Base-by-base conservation (phyloP, 2,329 filamentous ascomycete species). In the Epichloe glyceriae region DNA sequence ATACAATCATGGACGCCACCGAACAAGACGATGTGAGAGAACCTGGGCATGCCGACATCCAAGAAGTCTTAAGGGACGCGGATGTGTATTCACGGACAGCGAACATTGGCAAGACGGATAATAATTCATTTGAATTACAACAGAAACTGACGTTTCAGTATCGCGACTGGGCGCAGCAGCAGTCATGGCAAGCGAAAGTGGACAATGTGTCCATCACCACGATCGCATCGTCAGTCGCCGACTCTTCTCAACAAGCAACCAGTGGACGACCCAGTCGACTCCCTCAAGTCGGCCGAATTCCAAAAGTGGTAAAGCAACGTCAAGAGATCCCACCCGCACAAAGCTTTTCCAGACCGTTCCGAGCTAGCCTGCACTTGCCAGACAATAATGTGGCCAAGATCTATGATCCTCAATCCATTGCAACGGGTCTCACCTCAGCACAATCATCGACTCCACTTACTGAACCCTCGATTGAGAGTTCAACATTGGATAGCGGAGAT, bases 311-410 rank as follows among this genome's bases (percentile, higher is more conserved):
- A 33, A 87, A 80, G 44, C 81, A 77, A 45, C 77, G 82, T 49
- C 73, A 81, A 37, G 78, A 85, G 54, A 79, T 79, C 46, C 78
- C 80, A 1, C 83, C 86, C 0, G 79, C 85, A 1, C 83, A 82
- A 62, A 95, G 88, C 34, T 95, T 95, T 64, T 95, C 90, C 3
- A 75, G 88, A 8, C 88, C 90, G 0, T 95, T 95, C 62, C 67
- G 75, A 46, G 64, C 74, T 12, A 81, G 78, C 56, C 54, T 73
- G 42, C 70, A 75, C 52, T 56, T 52, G 50, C 60, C 49, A 50
- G 60, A 44, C 43, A 61, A 48, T 47, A 67, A 11, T 62, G 69
- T 54, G 50, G 69, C 55, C 51, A 64, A 49, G 2, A 50, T 59
- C 7, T 53, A 54, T 19, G 61, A 65, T 17, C 48, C 55, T 0